A percentile compares a stretch with the other conserved stretches of the same genome.
Evolutionary conservation across 2,329 filamentous ascomycete species (phyloP).

Genomic region (Pestalotiopsis sp.): DNA sequence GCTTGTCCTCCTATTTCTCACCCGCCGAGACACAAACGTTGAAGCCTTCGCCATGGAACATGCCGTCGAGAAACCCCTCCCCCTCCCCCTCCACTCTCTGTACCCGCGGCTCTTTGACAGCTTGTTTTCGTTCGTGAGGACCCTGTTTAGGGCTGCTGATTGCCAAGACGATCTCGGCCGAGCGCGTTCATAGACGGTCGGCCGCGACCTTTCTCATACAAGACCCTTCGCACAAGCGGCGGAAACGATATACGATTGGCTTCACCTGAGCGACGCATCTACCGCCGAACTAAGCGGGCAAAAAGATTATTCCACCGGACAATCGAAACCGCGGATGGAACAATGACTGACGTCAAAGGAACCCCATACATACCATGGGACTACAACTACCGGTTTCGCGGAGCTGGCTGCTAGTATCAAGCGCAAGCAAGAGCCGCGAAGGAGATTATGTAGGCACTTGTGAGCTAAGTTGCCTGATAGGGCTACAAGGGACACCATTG

Average conservation of each 20-base stretch:
- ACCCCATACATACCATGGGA: no score
- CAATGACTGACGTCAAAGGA: no score
- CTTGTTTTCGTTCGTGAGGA: background rate
- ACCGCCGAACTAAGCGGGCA: background rate
- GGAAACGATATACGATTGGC: background rate
- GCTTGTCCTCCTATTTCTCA: background rate
- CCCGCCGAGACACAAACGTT: background rate
- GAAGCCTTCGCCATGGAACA: background rate
- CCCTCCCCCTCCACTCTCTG: background rate
- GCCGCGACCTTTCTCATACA: background rate
- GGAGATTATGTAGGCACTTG: no score
- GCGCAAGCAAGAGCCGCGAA: no score
- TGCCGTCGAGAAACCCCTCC: background rate
- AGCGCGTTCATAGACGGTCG: background rate
- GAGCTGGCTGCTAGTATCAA: no score
- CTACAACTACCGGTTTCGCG: no score
- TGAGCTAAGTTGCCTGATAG: no score
- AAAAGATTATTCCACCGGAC: no score
- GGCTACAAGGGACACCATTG: no score
- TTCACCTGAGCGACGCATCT: background rate
- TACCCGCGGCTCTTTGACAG: background rate
- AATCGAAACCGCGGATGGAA: no score
- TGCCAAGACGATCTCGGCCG: background rate
- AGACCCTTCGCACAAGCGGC: background rate
- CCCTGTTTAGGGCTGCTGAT: background rate